Base-by-base conservation (phyloP, 306 rosid species). In the Astragalus membranaceus region DNA sequence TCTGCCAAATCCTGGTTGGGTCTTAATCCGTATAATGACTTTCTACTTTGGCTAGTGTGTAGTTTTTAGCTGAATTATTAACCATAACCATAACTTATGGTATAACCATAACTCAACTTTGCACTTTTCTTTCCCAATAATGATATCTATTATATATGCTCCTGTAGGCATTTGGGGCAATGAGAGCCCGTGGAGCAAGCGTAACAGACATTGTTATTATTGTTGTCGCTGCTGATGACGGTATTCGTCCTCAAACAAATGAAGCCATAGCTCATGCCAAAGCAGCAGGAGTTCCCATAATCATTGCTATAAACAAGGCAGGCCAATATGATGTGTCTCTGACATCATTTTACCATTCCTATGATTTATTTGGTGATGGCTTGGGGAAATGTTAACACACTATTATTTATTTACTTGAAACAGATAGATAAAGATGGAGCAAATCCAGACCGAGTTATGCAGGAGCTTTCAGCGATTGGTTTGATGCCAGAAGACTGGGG, bases 141-240 rank as follows among this genome's bases (percentile, higher is more conserved):
- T 76, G 78, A 84, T 82, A 75, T 82, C 52, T 69, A 56, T 59
- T 80, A 56, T 66, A 61, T 78, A 74, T 26, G 7, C 70, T 79
- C 70, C 29, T 87, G 80, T 80, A 94, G 99, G 99, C 99, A 46
- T 94, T 94, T 84, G 99, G 99, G 74, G 99, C 99, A 62, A 94
- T 94, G 99, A 94, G 99, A 86, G 99, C 99, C 69, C 97, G 99
- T 67, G 99, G 99, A 69, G 92, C 99, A 71, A 92, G 97, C 46
- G 97, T 91, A 80, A 94, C 99, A 43, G 99, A 94, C 77, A 91
- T 94, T 76, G 97, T 89, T 56, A 86, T 94, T 61, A 72, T 94
- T 80, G 97, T 94, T 43, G 99, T 94, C 61, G 99, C 99, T 73
- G 99, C 97, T 51, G 99, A 94, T 80, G 99, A 94, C 73, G 97